A percentile compares a stretch with the other conserved stretches of the same genome.
These are phyloP conservation scores for Pyricularia pennisetigena DNA, from an alignment of 2,329 filamentous ascomycete species.

Conservation along the genomic window DNA sequence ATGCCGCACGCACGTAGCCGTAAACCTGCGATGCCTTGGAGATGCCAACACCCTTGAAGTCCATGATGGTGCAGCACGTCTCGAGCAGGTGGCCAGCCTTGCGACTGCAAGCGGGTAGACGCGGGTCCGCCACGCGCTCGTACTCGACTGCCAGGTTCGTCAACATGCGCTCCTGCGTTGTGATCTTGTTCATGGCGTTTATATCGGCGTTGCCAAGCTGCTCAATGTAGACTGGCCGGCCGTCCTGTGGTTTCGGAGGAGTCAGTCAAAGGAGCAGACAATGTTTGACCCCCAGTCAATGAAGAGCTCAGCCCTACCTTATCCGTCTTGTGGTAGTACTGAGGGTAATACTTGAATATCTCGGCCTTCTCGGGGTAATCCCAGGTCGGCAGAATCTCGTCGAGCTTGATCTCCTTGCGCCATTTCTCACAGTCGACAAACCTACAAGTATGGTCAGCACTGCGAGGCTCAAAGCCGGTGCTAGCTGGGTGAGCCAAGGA, in stretches of 20 bases:
- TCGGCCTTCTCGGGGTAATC: slow-evolving; percentile 78
- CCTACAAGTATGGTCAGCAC: slow-evolving; percentile 39
- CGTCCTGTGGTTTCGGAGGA: slow-evolving; percentile 52
- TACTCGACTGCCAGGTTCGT: slow-evolving; percentile 96
- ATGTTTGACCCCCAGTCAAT: neutral
- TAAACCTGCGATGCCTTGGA: slow-evolving; percentile 76
- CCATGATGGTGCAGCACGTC: slow-evolving; percentile 98
- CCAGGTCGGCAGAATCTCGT: slow-evolving; percentile 71
- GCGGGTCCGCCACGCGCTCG: slow-evolving; percentile 88
- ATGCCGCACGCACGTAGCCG: slow-evolving; percentile 76
- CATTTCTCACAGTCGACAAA: slow-evolving; percentile 86
- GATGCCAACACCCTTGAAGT: slow-evolving; percentile 88
- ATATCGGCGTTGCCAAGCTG: slow-evolving; percentile 91
- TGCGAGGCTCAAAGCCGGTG: neutral
- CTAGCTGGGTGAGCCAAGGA: slow-evolving; percentile 10
- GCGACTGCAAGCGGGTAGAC: slow-evolving; percentile 89
- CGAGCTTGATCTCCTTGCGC: slow-evolving; percentile 78
- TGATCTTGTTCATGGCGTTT: slow-evolving; percentile 84
- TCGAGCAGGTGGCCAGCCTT: slow-evolving; percentile 84
- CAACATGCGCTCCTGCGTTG: slow-evolving; percentile 85
- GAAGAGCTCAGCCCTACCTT: slow-evolving; percentile 40
- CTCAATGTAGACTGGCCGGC: slow-evolving; percentile 94
- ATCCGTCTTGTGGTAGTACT: slow-evolving; percentile 98
- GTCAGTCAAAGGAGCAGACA: neutral
- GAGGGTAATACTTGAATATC: slow-evolving; percentile 86